Percentiles rank a stretch among this genome's conserved stretches.
phyloP scores from a whole-genome alignment of 352 stramenopile species.

The Phytophthora parvispora region DNA sequence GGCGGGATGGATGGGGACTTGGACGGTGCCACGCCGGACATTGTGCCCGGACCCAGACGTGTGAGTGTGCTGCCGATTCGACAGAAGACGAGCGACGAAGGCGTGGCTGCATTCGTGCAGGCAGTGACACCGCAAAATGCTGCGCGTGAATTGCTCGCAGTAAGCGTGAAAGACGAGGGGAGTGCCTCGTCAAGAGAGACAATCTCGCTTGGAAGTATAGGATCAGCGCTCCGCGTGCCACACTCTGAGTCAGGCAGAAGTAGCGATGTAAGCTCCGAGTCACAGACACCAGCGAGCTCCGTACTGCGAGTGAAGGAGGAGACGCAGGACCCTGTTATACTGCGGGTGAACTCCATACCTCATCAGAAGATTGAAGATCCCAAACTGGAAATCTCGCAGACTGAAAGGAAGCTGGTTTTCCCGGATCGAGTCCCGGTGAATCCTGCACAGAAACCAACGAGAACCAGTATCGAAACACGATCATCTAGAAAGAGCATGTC shows the following conservation, averaged over 20 bases:
- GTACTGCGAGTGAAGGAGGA: slow-evolving; percentile 9
- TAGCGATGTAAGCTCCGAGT: background rate
- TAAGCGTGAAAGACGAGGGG: slow-evolving; percentile 14
- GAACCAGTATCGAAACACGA: slow-evolving; percentile 14
- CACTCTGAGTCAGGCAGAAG: slow-evolving; percentile 6
- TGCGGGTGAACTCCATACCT: background rate
- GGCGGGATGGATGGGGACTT: slow-evolving; percentile 36
- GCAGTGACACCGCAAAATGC: slow-evolving; percentile 6
- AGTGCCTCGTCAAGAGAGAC: slow-evolving; percentile 19
- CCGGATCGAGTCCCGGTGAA: slow-evolving; percentile 55
- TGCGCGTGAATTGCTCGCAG: background rate
- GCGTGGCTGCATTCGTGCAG: background rate
- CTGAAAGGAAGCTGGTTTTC: slow-evolving; percentile 25
- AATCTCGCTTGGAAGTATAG: slow-evolving; percentile 31
- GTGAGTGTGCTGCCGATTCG: slow-evolving; percentile 26
- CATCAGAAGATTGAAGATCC: background rate
- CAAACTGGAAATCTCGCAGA: background rate
- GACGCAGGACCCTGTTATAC: background rate
- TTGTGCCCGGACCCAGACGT: slow-evolving; percentile 25
- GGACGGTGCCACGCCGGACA: slow-evolving; percentile 25
- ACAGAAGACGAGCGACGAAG: slow-evolving; percentile 20
- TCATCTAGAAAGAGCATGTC: slow-evolving; percentile 23
- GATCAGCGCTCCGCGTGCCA: slow-evolving; percentile 19
- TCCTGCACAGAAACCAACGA: slow-evolving; percentile 16
- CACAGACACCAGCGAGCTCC: background rate